These are phyloP conservation scores for Rhizopogon vesiculosus DNA, from an alignment of 768 basidiomycete species.

Conservation along the genomic window DNA sequence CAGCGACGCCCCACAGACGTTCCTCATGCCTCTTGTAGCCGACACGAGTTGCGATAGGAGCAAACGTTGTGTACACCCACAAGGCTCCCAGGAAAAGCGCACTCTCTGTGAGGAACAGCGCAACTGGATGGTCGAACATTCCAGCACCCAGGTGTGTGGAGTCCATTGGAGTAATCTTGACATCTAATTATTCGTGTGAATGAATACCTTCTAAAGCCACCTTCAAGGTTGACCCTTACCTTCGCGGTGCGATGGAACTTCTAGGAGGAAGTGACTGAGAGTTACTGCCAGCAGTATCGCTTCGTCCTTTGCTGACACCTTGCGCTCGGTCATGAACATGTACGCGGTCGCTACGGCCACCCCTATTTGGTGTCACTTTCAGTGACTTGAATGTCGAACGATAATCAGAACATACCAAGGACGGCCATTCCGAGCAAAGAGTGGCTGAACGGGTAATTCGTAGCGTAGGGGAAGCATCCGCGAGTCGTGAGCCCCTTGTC, in stretches of 20 bases:
- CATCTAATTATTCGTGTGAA: conserved; percentile 8
- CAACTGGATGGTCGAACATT: conserved; percentile 20
- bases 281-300: conserved; percentile 13
- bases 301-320: conserved; percentile 14
- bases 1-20: conserved; percentile 14
- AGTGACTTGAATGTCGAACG: not conserved
- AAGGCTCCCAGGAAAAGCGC: conserved; percentile 21
- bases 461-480: conserved; percentile 29
- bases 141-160: conserved; percentile 13
- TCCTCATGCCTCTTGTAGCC: conserved; percentile 15
- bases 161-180: conserved; percentile 23
- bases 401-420: conserved; percentile 9
- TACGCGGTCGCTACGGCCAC: conserved; percentile 14
- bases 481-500: conserved; percentile 11
- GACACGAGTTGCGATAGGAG: conserved; percentile 15
- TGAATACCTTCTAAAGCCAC: not conserved
- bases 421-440: conserved; percentile 21
- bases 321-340: conserved; percentile 12
- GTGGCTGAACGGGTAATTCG: conserved; percentile 29
- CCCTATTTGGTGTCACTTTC: conserved; percentile 5
- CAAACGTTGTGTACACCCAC: conserved; percentile 18
- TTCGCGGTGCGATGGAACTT: conserved; percentile 23
- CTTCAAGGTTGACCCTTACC: conserved; percentile 8
- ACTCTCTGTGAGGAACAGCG: conserved; percentile 20
- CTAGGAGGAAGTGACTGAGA: conserved; percentile 25